phyloP scores from a whole-genome alignment of 495 filamentous ascomycete species.

The Parachaetomium inaequale region DNA sequence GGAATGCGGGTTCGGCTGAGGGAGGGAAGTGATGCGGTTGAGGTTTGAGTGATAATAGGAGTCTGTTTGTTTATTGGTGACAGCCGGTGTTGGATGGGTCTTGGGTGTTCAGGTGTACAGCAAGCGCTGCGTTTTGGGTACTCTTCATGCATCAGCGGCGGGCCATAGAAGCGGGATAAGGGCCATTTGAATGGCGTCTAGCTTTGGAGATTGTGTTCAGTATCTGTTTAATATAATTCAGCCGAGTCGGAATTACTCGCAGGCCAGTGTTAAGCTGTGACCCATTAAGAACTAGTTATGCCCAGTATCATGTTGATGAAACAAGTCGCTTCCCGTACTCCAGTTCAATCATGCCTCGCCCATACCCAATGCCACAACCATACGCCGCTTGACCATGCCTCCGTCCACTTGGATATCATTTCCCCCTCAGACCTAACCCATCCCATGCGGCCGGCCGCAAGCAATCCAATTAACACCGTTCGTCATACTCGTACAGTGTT shows the following conservation, averaged over 20 bases:
- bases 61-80: neutral
- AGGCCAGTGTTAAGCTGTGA: neutral
- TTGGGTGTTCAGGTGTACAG: neutral
- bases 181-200: neutral
- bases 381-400: too few species aligned
- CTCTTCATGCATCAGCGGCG: constrained; percentile 1
- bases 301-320: neutral
- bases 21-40: neutral
- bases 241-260: neutral
- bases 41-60: neutral
- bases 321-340: neutral
- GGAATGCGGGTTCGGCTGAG: neutral
- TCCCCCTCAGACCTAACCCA: too few species aligned
- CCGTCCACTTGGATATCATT: too few species aligned
- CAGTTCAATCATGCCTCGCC: too few species aligned
- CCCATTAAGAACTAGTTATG: neutral
- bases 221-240: neutral
- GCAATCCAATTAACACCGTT: too few species aligned
- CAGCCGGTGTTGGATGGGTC: neutral
- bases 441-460: too few species aligned
- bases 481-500: too few species aligned
- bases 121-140: neutral
- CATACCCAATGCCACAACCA: too few species aligned
- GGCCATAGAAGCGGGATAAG: neutral
- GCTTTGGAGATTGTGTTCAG: neutral